Conservation (phyloP, 2,329 filamentous ascomycete genomes). For the Mycosphaerella arachidis region DNA sequence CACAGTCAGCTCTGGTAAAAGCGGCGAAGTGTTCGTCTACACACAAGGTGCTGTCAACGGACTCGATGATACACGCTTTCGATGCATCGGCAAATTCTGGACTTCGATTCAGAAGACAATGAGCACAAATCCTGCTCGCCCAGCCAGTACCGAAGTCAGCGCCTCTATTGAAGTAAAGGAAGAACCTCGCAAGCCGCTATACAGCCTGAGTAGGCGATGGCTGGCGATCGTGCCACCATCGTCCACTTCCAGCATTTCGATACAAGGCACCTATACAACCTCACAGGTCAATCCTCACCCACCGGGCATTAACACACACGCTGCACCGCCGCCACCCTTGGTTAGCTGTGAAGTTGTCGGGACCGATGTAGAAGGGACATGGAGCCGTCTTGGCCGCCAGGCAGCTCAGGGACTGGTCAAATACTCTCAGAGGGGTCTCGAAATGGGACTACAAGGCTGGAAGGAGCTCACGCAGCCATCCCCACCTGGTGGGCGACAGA, state of each 20-base stretch:
- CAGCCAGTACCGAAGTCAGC: neutral
- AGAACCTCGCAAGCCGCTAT: constrained; percentile 50
- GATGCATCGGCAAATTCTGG: constrained; percentile 86
- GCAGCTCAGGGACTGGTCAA: constrained; percentile 76
- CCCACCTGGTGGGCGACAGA: constrained; percentile 33
- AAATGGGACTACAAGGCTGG: constrained; percentile 72
- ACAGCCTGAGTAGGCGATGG: constrained; percentile 69
- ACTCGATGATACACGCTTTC: constrained; percentile 38
- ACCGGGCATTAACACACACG: constrained; percentile 55
- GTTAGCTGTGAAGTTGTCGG: constrained; percentile 66
- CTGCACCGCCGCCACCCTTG: constrained; percentile 64
- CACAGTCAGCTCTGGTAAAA: constrained; percentile 71
- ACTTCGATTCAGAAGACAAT: constrained; percentile 57
- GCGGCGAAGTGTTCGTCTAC: constrained; percentile 82
- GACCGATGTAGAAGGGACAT: constrained; percentile 57
- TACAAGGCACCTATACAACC: constrained; percentile 61
- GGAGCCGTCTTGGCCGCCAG: constrained; percentile 52
- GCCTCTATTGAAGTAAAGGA: constrained; percentile 8
- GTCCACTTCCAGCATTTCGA: constrained; percentile 65
- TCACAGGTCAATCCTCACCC: constrained; percentile 48
- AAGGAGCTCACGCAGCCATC: constrained; percentile 70
- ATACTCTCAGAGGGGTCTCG: constrained; percentile 52
- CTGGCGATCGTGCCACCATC: constrained; percentile 70
- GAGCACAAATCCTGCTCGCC: neutral
- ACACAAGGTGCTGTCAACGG: constrained; percentile 29